Evolutionary conservation across 2,329 filamentous ascomycete genomes (phyloP), one percentile per base, ranked within the genome.

Genomic region (Leptographium procerum): DNA sequence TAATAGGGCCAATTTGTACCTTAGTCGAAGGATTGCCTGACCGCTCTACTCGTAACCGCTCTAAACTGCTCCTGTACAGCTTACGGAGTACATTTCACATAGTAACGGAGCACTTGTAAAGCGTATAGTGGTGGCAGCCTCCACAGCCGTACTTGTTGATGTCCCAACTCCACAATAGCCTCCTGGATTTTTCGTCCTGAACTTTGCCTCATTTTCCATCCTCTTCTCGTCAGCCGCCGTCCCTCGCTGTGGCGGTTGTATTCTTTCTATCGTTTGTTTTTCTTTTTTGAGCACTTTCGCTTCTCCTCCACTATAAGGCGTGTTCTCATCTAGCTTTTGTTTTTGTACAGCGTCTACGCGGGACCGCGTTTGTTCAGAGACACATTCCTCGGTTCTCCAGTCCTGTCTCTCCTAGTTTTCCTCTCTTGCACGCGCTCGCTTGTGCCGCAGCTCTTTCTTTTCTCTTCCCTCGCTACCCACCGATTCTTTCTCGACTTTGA

Each of bases 241-340:
- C 82, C 80, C 75, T 85, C 81, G 81, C 76, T 84, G 73, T 77
- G 77, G 77, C 76, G 75, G 73, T 68, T 72, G 73, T 66, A 64
- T 62, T 58, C 48, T 55, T 65, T 58, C 70, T 61, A 65, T 75
- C 73, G 69, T 71, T 76, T 51, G 36, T n/a, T 33, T 56, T 58
- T 58, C 54, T 61, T 62, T 56, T 61, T 8, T 19, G 10, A 3
- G n/a, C 19, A 7, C 40, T n/a, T 19, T 43, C 40, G 40, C 19
- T 43, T 43, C 40, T 43, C 40, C 9, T 7, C 40, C 40, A 43
- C 16, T 43, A 19, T 43, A 43, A 16, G 40, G 14, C 40, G 19
- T 43, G n/a, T 43, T 19, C 4, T 8, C n/a, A 19, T n/a, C 47
- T 5, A 13, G 7, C 29, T 6, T 29, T 45, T 63, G 59, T 50